phyloP scores from a whole-genome alignment of 169 alveolate species.

The Plasmodium yoelii region DNA sequence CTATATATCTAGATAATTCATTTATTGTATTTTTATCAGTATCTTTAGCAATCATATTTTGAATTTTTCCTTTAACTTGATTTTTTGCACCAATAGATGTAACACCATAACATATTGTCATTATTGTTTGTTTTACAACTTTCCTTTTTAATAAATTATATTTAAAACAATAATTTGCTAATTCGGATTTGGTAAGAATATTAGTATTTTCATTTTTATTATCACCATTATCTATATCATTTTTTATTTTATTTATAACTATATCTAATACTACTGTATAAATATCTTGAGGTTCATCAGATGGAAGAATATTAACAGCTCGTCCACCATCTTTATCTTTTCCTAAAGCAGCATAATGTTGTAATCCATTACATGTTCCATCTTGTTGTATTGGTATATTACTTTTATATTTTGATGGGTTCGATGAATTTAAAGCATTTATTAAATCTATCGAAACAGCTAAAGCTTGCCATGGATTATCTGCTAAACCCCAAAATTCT shows the following conservation, averaged over 20 bases:
- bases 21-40: slow-evolving; percentile 73
- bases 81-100: slow-evolving; percentile 94
- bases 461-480: slow-evolving; percentile 96
- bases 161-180: slow-evolving; percentile 85
- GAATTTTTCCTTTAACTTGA: slow-evolving; percentile 75
- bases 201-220: neutral
- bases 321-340: slow-evolving; percentile 95
- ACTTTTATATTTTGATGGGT: slow-evolving; percentile 90
- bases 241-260: slow-evolving; percentile 79
- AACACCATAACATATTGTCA: slow-evolving; percentile 99
- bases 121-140: slow-evolving; percentile 98
- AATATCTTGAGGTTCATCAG: slow-evolving; percentile 96
- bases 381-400: slow-evolving; percentile 96
- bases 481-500: slow-evolving; percentile 91
- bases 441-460: slow-evolving; percentile 92
- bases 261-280: slow-evolving; percentile 92
- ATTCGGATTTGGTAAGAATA: slow-evolving; percentile 3
- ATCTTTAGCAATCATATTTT: slow-evolving; percentile 68
- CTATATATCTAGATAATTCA: slow-evolving; percentile 85
- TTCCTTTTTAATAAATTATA: slow-evolving; percentile 90
- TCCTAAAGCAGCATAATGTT: slow-evolving; percentile 97
- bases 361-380: slow-evolving; percentile 98
- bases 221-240: slow-evolving; percentile 60
- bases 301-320: slow-evolving; percentile 93
- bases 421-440: slow-evolving; percentile 85